Base-by-base conservation (phyloP, 192 early-diverging fungal genomes). In the Radiomyces spectabilis region DNA sequence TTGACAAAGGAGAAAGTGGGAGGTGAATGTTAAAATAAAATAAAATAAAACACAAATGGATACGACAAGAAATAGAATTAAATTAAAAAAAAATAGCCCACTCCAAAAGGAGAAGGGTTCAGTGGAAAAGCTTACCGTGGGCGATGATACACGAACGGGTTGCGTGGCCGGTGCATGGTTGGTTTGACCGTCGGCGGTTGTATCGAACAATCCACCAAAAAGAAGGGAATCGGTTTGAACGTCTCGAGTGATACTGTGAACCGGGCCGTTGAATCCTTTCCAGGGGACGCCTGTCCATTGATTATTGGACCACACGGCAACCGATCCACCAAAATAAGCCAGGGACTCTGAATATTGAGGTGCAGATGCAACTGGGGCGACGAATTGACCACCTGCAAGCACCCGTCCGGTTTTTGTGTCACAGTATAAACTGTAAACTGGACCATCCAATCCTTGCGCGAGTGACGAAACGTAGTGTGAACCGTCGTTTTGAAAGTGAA, bases 141-240 rank as follows among this genome's bases (percentile, higher is more conserved):
- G 65, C 2, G 66, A 41, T 2, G 12, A 35, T 22, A 84, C 65
- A 59, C 76, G 68, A 3, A 84, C 46, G 7, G 78, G 72, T 63
- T 81, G 79, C 27, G 64, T 56, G 25, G 58, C 51, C 33, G 75
- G 63, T 12, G 79, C 38, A 38, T 71, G 59, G 18, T 71, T 27
- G n/a, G 70, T 74, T 9, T 68, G 69, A 27, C 82, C 86, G 68
- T 90, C 82, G 9, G 69, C 59, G 1, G 88, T 88, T 0, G 76
- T 55, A 50, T 80, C 74, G 57, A 90, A 90, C 25, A 60, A 56
- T 4, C 88, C 88, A 31, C 78, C 88, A 18, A 86, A 85, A 58
- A 78, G 84, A 25, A 86, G 59, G 1, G 74, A 76, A 10, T 66
- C 50, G 0, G 58, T 67, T 21, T 79, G 64, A 18, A 53, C 38